These are phyloP conservation scores for Zangia roseola DNA, from an alignment of 768 basidiomycete genomes.

Conservation along the genomic window DNA sequence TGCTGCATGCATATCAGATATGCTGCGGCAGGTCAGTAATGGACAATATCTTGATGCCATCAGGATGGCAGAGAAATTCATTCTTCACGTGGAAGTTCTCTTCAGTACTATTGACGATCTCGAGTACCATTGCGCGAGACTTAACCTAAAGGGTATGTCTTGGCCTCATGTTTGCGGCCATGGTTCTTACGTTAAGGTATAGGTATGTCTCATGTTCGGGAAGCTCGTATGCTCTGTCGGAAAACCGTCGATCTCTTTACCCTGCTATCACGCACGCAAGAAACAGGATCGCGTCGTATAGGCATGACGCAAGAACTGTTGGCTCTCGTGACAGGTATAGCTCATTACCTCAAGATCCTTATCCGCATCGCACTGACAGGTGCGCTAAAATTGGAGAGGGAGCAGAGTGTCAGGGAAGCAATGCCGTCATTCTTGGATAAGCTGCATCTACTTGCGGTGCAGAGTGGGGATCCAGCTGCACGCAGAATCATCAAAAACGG, in stretches of 20 bases:
- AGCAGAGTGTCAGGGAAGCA: slow-evolving; percentile 77
- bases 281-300: slow-evolving; percentile 86
- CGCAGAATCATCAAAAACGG: slow-evolving; percentile 73
- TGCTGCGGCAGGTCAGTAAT: slow-evolving; percentile 96
- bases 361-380: slow-evolving; percentile 97
- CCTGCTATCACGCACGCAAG: slow-evolving; percentile 91
- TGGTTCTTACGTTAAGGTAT: slow-evolving; percentile 14
- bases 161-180: not conserved
- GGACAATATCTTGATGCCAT: slow-evolving; percentile 96
- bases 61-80: slow-evolving; percentile 98
- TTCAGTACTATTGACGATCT: slow-evolving; percentile 98
- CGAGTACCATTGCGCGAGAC: slow-evolving; percentile 78
- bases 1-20: slow-evolving; percentile 98
- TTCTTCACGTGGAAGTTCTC: slow-evolving; percentile 95
- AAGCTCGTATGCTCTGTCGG: slow-evolving; percentile 97
- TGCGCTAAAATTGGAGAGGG: slow-evolving; percentile 91
- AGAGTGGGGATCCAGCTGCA: slow-evolving; percentile 78
- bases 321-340: slow-evolving; percentile 96
- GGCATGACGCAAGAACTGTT: slow-evolving; percentile 97
- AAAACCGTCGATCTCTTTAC: slow-evolving; percentile 99
- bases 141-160: slow-evolving; percentile 79
- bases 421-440: slow-evolving; percentile 91
- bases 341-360: slow-evolving; percentile 98
- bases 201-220: slow-evolving; percentile 98
- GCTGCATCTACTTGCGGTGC: slow-evolving; percentile 85